Percentiles rank a stretch among this genome's conserved stretches.
phyloP scores from a whole-genome alignment of 176 grass and related monocot genomes.

The Typha latifolia region DNA sequence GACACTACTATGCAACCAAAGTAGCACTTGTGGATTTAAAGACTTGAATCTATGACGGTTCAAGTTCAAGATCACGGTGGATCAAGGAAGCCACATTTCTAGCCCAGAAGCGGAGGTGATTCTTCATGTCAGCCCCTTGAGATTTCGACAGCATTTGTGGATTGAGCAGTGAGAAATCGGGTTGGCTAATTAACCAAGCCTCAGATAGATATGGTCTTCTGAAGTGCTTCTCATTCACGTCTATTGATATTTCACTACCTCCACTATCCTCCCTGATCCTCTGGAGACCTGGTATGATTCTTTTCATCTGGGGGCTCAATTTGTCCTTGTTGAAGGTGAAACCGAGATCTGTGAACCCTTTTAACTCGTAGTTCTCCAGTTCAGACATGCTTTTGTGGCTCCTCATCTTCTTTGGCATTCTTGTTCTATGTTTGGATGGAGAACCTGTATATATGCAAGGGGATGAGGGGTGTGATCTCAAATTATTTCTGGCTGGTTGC shows the following conservation, averaged over 20 bases:
- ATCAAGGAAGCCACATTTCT: constrained; percentile 7
- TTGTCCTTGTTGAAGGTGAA: constrained; percentile 1
- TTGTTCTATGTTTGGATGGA: background rate
- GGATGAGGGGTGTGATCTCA: background rate
- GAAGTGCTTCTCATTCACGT: background rate
- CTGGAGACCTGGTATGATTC: background rate
- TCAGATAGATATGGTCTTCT: background rate
- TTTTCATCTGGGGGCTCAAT: background rate
- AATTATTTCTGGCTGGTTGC: background rate
- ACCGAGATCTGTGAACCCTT: constrained; percentile 3
- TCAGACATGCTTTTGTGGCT: constrained; percentile 3
- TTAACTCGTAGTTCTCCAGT: constrained; percentile 13
- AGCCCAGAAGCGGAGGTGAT: constrained; percentile 10
- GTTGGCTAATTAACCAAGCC: background rate
- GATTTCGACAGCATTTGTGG: background rate
- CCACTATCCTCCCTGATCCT: background rate
- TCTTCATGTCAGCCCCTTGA: constrained; percentile 10
- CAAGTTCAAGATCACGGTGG: background rate
- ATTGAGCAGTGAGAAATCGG: background rate
- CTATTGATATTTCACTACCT: background rate
- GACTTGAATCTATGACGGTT: no score
- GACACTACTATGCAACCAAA: no score
- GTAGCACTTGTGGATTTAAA: no score
- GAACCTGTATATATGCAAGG: background rate
- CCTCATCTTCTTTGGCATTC: background rate